Evolutionary conservation across 164 flowering plant species (phyloP).

Genomic region (Paratinospora sagittata): DNA sequence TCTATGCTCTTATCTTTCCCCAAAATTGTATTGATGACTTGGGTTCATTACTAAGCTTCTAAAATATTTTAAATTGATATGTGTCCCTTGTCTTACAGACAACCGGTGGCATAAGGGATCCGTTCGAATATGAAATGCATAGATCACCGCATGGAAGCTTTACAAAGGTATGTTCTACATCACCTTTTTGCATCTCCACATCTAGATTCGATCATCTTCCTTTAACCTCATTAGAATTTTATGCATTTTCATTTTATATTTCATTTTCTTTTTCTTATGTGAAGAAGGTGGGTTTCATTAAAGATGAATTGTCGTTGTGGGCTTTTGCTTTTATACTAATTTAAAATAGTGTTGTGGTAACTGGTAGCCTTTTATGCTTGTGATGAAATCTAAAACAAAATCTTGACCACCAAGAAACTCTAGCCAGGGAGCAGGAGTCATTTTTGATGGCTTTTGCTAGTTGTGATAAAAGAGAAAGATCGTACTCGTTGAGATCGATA

Average conservation of each 20-base stretch:
- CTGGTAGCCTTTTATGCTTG: too few relatives aligned
- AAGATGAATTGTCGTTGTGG: too few relatives aligned
- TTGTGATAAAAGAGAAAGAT: too few relatives aligned
- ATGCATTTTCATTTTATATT: not conserved
- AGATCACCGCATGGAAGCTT: constrained; percentile 66
- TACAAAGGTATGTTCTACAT: constrained; percentile 46
- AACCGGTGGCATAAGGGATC: constrained; percentile 56
- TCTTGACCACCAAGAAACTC: too few relatives aligned
- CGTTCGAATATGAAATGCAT: constrained; percentile 37
- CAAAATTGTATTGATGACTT: not conserved
- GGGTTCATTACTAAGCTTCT: not conserved
- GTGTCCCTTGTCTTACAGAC: constrained; percentile 30
- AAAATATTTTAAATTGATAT: not conserved
- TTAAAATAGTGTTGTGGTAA: too few relatives aligned
- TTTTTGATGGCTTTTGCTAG: too few relatives aligned
- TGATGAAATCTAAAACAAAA: too few relatives aligned
- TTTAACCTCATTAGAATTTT: not conserved
- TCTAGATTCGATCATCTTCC: not conserved
- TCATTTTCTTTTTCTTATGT: not conserved
- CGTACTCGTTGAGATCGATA: too few relatives aligned
- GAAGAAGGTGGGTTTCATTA: too few relatives aligned
- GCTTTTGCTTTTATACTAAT: too few relatives aligned
- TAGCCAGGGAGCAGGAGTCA: too few relatives aligned
- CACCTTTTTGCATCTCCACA: not conserved
- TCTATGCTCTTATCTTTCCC: not conserved